These are phyloP conservation scores for Fraxinus latifolia DNA, from an alignment of 305 asterid genomes.

Conservation along the genomic window DNA sequence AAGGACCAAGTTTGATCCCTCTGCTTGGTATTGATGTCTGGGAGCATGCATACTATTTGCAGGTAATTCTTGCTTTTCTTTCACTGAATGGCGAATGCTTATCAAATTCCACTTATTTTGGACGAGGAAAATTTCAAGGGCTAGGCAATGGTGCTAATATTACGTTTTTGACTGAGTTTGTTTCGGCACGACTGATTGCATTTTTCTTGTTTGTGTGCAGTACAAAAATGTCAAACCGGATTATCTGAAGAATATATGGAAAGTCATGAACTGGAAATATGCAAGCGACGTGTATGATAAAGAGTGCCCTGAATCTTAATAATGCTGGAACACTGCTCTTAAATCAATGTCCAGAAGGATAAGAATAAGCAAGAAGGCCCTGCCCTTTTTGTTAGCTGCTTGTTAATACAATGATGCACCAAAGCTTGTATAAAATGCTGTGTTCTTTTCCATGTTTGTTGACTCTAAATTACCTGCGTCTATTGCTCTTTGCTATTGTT, in stretches of 20 bases:
- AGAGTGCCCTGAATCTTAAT: slow-evolving; percentile 14
- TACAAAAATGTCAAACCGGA: slow-evolving; percentile 40
- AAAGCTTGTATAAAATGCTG: neutral
- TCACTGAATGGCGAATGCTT: neutral
- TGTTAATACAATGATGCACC: neutral
- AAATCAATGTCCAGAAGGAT: neutral
- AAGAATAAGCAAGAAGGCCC: neutral
- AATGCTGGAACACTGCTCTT: neutral
- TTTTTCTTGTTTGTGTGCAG: slow-evolving; percentile 23
- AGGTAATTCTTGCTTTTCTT: slow-evolving; percentile 20
- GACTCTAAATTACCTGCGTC: neutral
- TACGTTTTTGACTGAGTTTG: neutral
- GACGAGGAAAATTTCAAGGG: neutral
- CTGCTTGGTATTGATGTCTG: slow-evolving; percentile 38
- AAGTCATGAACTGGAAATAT: slow-evolving; percentile 38
- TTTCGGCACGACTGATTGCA: neutral
- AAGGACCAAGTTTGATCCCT: slow-evolving; percentile 36
- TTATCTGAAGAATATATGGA: slow-evolving; percentile 39
- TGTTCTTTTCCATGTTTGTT: neutral
- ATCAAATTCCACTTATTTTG: neutral
- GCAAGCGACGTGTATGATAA: slow-evolving; percentile 24
- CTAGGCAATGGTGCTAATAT: neutral
- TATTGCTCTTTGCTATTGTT: neutral
- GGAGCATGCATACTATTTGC: slow-evolving; percentile 43
- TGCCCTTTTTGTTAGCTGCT: neutral